phyloP scores from a whole-genome alignment of 108 stramenopile species.

The Schizochytrium sp. region DNA sequence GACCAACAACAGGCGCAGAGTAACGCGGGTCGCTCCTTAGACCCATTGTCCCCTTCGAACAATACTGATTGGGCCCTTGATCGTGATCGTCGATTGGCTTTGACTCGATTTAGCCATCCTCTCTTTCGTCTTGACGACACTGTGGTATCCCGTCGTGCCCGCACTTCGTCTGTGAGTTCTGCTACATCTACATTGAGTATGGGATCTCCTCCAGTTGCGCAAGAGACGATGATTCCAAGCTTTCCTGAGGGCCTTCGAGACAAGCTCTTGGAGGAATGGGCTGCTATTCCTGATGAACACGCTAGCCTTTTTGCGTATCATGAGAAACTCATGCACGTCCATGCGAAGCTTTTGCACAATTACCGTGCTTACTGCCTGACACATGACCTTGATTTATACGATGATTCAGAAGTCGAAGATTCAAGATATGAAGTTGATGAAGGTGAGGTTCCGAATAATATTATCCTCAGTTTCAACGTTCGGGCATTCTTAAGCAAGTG shows the following conservation, averaged over 20 bases:
- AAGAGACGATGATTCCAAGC: constrained; percentile 34
- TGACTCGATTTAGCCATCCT: constrained; percentile 34
- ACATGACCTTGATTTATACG: not conserved
- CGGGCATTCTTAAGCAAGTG: constrained; percentile 18
- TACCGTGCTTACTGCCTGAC: constrained; percentile 40
- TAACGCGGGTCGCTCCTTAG: not conserved
- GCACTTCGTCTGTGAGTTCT: constrained; percentile 14
- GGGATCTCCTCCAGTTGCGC: not conserved
- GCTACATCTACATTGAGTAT: constrained; percentile 1
- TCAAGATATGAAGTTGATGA: not conserved
- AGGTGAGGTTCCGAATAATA: not conserved
- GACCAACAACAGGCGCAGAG: constrained; percentile 2
- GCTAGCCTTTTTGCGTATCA: not conserved
- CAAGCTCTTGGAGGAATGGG: constrained; percentile 56
- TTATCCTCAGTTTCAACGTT: constrained; percentile 30
- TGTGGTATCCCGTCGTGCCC: not conserved
- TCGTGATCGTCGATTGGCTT: not conserved
- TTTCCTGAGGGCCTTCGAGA: constrained; percentile 52
- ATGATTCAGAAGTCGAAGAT: not conserved
- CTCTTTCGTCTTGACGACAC: constrained; percentile 22
- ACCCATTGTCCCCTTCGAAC: not conserved
- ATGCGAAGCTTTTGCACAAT: not conserved
- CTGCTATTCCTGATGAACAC: not conserved
- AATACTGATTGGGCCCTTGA: not conserved
- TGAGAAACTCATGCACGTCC: constrained; percentile 44